These are phyloP conservation scores for Podospora comata DNA, from an alignment of 495 filamentous ascomycete genomes.

Conservation along the genomic window DNA sequence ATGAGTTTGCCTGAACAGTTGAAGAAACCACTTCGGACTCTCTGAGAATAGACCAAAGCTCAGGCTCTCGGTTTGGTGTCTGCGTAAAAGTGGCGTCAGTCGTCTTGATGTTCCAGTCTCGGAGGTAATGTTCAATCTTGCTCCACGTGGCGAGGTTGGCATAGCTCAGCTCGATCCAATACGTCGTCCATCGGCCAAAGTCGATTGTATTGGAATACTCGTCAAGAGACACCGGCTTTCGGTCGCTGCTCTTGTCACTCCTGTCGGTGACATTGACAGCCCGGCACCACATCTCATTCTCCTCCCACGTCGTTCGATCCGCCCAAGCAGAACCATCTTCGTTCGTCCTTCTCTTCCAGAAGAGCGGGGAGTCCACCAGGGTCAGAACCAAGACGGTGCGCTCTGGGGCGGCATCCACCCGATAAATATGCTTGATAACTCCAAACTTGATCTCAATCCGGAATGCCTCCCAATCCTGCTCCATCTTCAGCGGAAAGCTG, in stretches of 20 bases:
- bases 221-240: slow-evolving; percentile 51
- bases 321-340: slow-evolving; percentile 40
- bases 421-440: slow-evolving; percentile 57
- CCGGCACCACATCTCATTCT: slow-evolving; percentile 69
- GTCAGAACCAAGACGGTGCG: slow-evolving; percentile 53
- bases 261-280: slow-evolving; percentile 63
- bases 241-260: slow-evolving; percentile 32
- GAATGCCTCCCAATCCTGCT: slow-evolving; percentile 24
- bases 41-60: slow-evolving; percentile 61
- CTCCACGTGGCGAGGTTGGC: slow-evolving; percentile 34
- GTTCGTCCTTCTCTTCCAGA: slow-evolving; percentile 54
- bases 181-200: slow-evolving; percentile 75
- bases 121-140: slow-evolving; percentile 52
- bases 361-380: slow-evolving; percentile 62
- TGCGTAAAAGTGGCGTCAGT: slow-evolving; percentile 31
- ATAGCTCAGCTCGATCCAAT: slow-evolving; percentile 51
- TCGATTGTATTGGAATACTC: slow-evolving; percentile 63
- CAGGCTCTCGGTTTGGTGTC: slow-evolving; percentile 20
- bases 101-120: slow-evolving; percentile 69
- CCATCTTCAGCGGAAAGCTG: slow-evolving; percentile 24
- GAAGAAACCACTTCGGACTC: slow-evolving; percentile 4
- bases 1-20: background rate
- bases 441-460: slow-evolving; percentile 61
- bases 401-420: slow-evolving; percentile 34
- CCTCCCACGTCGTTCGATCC: slow-evolving; percentile 56